Conservation (phyloP, 2,329 filamentous ascomycete genomes). For the Lachnellula willkommii region DNA sequence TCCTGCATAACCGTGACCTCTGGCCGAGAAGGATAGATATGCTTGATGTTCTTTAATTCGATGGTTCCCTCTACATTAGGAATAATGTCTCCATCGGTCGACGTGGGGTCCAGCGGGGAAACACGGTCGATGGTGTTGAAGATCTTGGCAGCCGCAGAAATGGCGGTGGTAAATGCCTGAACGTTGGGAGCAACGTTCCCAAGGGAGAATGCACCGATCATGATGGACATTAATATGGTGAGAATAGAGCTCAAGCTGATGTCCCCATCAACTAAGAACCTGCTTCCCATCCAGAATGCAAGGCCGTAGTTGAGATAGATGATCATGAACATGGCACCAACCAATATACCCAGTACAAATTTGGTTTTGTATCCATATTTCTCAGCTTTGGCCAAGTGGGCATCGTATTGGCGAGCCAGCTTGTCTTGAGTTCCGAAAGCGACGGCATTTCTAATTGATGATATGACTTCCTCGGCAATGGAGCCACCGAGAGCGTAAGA, state of each 20-base stretch:
- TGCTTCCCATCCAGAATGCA: conserved; percentile 82
- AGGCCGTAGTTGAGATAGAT: conserved; percentile 84
- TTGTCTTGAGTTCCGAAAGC: conserved; percentile 93
- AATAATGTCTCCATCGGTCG: conserved; percentile 65
- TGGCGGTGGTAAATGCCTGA: conserved; percentile 77
- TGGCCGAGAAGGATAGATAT: conserved; percentile 90
- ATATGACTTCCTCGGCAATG: conserved; percentile 89
- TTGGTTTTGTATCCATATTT: conserved; percentile 73
- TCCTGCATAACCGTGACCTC: conserved; percentile 85
- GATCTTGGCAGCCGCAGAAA: conserved; percentile 85
- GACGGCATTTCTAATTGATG: conserved; percentile 84
- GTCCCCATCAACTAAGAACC: conserved; percentile 63
- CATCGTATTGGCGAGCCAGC: conserved; percentile 79
- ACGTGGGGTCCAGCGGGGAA: conserved; percentile 77
- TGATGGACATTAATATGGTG: conserved; percentile 82
- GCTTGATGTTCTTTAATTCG: conserved; percentile 75
- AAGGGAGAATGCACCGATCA: conserved; percentile 88
- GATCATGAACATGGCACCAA: conserved; percentile 76
- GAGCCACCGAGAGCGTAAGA: conserved; percentile 81
- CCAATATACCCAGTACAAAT: conserved; percentile 66
- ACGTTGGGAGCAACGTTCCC: conserved; percentile 82
- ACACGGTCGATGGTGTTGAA: conserved; percentile 85
- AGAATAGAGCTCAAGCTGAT: conserved; percentile 66
- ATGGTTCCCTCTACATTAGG: conserved; percentile 71
- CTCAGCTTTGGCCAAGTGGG: conserved; percentile 67